Conservation (phyloP, 495 filamentous ascomycete genomes). For the Tuber brumale region DNA sequence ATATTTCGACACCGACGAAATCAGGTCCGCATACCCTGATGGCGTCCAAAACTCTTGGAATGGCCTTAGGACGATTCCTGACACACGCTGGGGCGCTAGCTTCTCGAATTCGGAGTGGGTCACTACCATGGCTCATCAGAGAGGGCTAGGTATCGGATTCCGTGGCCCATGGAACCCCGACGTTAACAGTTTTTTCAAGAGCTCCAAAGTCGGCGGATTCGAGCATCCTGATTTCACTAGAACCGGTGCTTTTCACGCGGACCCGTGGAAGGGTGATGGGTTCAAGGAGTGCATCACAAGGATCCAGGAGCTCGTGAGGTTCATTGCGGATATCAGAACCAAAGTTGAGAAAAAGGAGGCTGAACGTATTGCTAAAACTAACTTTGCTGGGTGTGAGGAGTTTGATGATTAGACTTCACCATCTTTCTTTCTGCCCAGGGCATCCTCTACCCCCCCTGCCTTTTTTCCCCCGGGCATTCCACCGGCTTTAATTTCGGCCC, state of each 20-base stretch:
- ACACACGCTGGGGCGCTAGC: slow-evolving; percentile 36
- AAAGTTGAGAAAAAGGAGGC: slow-evolving; percentile 15
- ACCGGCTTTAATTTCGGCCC: neutral
- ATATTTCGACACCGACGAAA: slow-evolving; percentile 22
- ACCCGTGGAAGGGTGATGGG: slow-evolving; percentile 35
- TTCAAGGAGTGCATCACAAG: slow-evolving; percentile 32
- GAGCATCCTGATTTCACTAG: slow-evolving; percentile 24
- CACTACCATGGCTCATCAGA: slow-evolving; percentile 26
- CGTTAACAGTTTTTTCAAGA: slow-evolving; percentile 33
- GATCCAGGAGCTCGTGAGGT: slow-evolving; percentile 13
- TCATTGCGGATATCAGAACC: slow-evolving; percentile 22
- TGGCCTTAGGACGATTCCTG: slow-evolving; percentile 21
- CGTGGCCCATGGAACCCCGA: slow-evolving; percentile 33
- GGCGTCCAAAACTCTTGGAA: slow-evolving; percentile 30
- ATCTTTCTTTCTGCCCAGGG: neutral
- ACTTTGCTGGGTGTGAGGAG: neutral
- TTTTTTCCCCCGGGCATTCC: neutral
- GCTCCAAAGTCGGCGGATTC: slow-evolving; percentile 30
- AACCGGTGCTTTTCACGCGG: neutral
- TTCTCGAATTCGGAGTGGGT: slow-evolving; percentile 29
- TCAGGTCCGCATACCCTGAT: slow-evolving; percentile 19
- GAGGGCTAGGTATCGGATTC: slow-evolving; percentile 15
- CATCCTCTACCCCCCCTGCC: neutral
- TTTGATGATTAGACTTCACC: neutral
- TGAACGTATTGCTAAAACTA: neutral